Evolutionary conservation across 495 filamentous ascomycete genomes (phyloP), one percentile per base, ranked within the genome.

Genomic region (Penicillium canariense): DNA sequence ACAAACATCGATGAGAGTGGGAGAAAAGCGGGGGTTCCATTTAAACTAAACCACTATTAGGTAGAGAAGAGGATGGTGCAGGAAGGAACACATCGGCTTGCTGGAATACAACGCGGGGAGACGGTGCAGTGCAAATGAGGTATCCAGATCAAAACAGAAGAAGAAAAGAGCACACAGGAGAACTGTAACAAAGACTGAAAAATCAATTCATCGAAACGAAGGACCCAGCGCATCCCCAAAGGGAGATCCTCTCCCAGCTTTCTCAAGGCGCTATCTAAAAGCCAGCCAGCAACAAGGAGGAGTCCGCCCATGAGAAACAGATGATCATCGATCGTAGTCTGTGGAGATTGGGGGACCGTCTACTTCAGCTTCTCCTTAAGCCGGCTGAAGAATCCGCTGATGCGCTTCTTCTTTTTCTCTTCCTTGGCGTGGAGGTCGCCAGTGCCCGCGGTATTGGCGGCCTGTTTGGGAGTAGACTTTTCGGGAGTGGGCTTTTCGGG

Each of bases 301-400:
- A 48, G 22, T 26, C 31, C 17, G 20, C 46, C 46, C 46, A 14
- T 3, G 30, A 22, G 12, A 15, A 22, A 48, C 28, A 15, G 17
- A 35, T 14, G 46, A n/a, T 35, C 31, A 23, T 17, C 18, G 30
- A 5, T 15, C 42, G 15, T 10, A 31, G 31, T 9, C 8, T 34
- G 14, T 17, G n/a, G 43, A 17, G 5, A 30, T 27, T 9, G 25
- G n/a, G 18, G 26, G 20, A 15, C 49, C 52, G 44, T 67, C 44
- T 71, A 72, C 54, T 74, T 75, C 42, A 77, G 62, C 73, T 76
- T 77, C 58, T 77, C 74, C 67, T 78, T 81, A 48, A 82, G 59
- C 60, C 72, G 79, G 18, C 60, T 59, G 60, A 81, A 81, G 52
- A 81, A 76, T 12, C 69, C 69, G 45, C 77, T 78, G 35, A 67